Percentiles rank a stretch among this genome's conserved stretches.
phyloP scores from a whole-genome alignment of 176 grass and related monocot species.

The sorghum (Sorghum bicolor) region DNA sequence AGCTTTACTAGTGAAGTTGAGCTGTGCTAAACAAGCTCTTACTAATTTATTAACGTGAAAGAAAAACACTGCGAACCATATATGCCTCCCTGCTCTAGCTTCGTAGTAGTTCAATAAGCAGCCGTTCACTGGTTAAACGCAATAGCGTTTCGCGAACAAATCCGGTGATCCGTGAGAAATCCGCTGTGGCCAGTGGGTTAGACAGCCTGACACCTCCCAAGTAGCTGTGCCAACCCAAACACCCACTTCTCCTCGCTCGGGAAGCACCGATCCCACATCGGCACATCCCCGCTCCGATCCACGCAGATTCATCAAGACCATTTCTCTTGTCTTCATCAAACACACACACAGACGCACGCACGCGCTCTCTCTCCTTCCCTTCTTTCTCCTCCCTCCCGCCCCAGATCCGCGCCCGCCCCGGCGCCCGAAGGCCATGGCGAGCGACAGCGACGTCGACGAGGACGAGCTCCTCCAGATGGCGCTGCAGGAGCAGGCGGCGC shows the following conservation, averaged over 20 bases:
- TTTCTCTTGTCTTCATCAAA: neutral
- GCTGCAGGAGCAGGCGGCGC: constrained; percentile 83
- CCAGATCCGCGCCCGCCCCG: constrained; percentile 38
- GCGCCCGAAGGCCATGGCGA: constrained; percentile 52
- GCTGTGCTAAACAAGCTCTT: no score
- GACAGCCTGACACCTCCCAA: neutral
- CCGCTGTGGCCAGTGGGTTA: no score
- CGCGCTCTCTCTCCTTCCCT: neutral
- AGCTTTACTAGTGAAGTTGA: no score
- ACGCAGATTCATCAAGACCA: neutral
- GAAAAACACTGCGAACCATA: no score
- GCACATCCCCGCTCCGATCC: neutral
- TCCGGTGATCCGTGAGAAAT: no score
- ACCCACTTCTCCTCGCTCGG: no score
- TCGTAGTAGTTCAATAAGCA: no score
- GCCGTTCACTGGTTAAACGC: no score
- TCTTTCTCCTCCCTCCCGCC: neutral
- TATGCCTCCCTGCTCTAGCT: no score
- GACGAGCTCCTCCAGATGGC: constrained; percentile 99
- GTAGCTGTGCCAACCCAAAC: neutral
- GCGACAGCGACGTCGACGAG: constrained; percentile 92
- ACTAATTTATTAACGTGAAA: no score
- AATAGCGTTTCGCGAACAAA: no score
- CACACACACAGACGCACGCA: neutral
- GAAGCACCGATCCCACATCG: neutral